A percentile compares a stretch with the other conserved stretches of the same genome.
These are phyloP conservation scores for Lactarius psammicola DNA, from an alignment of 768 basidiomycete species.

Conservation along the genomic window DNA sequence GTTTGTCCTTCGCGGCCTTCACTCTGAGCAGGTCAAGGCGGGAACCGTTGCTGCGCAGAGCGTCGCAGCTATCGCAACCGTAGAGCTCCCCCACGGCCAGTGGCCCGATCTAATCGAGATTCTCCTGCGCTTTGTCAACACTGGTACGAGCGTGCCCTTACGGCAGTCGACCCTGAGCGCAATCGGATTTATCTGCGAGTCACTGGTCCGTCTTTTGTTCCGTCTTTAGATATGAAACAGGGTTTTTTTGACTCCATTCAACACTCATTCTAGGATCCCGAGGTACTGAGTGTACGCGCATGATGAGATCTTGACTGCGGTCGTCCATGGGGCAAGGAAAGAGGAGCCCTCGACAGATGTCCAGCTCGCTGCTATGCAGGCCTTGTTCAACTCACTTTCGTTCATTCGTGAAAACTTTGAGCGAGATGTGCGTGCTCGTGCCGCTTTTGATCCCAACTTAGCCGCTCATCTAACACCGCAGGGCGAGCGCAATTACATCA, in stretches of 20 bases:
- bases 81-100: slow-evolving; percentile 84
- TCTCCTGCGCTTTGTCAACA: slow-evolving; percentile 84
- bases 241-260: neutral
- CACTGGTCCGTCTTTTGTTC: slow-evolving; percentile 67
- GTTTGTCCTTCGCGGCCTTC: slow-evolving; percentile 78
- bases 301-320: slow-evolving; percentile 98
- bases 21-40: slow-evolving; percentile 65
- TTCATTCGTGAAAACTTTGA: slow-evolving; percentile 98
- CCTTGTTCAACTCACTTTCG: slow-evolving; percentile 92
- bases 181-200: slow-evolving; percentile 97
- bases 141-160: slow-evolving; percentile 64
- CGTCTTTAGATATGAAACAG: neutral
- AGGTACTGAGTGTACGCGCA: slow-evolving; percentile 81
- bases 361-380: slow-evolving; percentile 89
- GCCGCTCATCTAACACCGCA: slow-evolving; percentile 36
- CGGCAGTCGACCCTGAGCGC: slow-evolving; percentile 88
- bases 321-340: slow-evolving; percentile 96
- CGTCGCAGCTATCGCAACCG: slow-evolving; percentile 89
- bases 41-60: slow-evolving; percentile 91
- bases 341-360: slow-evolving; percentile 91
- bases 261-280: slow-evolving; percentile 70
- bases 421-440: slow-evolving; percentile 67
- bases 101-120: slow-evolving; percentile 91
- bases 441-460: slow-evolving; percentile 4
- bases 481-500: slow-evolving; percentile 99